Percentiles rank a stretch among this genome's conserved stretches.
phyloP scores from a whole-genome alignment of 2,329 filamentous ascomycete species.

The Aureobasidium leucospermi region DNA sequence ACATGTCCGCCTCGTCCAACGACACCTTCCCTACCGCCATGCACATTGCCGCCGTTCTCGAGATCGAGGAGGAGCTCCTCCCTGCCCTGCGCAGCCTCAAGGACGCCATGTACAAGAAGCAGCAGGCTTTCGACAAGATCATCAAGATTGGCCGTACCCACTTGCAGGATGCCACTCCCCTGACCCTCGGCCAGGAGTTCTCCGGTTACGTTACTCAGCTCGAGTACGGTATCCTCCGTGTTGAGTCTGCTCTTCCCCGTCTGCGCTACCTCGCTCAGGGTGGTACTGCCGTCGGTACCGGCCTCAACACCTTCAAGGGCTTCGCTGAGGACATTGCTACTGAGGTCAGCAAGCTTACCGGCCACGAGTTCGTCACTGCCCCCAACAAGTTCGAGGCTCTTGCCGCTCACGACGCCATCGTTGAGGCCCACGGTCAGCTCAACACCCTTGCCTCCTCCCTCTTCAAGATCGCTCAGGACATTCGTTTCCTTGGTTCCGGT shows the following conservation, averaged over 20 bases:
- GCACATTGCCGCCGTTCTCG: slow-evolving; percentile 96
- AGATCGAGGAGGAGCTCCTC: slow-evolving; percentile 78
- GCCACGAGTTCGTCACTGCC: slow-evolving; percentile 87
- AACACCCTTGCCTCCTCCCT: slow-evolving; percentile 89
- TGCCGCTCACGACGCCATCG: slow-evolving; percentile 89
- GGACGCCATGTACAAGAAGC: slow-evolving; percentile 78
- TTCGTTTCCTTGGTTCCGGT: slow-evolving; percentile 92
- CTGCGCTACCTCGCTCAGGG: slow-evolving; percentile 86
- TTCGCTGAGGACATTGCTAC: slow-evolving; percentile 90
- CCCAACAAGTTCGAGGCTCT: slow-evolving; percentile 99
- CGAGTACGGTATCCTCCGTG: slow-evolving; percentile 79
- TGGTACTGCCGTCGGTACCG: slow-evolving; percentile 92
- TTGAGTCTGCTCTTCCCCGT: slow-evolving; percentile 75
- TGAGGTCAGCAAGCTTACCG: slow-evolving; percentile 88
- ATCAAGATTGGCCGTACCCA: slow-evolving; percentile 99
- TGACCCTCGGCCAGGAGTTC: slow-evolving; percentile 95
- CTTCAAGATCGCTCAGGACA: slow-evolving; percentile 97
- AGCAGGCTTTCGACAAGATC: slow-evolving; percentile 81
- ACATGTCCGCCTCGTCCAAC: slow-evolving; percentile 98
- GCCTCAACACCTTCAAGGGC: slow-evolving; percentile 93
- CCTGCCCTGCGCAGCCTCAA: slow-evolving; percentile 77
- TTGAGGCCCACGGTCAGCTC: slow-evolving; percentile 86
- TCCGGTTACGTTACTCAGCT: slow-evolving; percentile 95
- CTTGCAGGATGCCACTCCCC: slow-evolving; percentile 90
- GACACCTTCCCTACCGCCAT: slow-evolving; percentile 99